phyloP scores from a whole-genome alignment of 2,329 filamentous ascomycete genomes.

The Mycosphaerella sp. region DNA sequence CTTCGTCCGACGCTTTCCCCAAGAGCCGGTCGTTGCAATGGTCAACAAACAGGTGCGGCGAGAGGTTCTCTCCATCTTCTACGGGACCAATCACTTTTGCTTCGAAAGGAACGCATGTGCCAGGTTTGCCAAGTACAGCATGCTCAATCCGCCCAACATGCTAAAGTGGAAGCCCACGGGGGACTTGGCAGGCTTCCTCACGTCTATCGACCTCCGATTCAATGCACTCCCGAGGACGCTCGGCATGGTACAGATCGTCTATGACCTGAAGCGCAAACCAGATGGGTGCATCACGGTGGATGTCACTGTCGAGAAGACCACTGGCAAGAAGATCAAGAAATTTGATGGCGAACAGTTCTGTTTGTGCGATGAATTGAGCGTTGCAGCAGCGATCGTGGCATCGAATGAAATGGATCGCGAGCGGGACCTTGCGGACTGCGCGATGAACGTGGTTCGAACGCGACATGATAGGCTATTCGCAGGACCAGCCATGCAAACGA shows the following conservation, averaged over 20 bases:
- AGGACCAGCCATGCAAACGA: slow-evolving; percentile 4
- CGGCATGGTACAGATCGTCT: slow-evolving; percentile 9
- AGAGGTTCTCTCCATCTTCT: slow-evolving; percentile 21
- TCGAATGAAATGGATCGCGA: background rate
- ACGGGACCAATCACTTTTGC: slow-evolving; percentile 17
- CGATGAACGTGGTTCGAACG: slow-evolving; percentile 10
- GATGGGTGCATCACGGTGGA: slow-evolving; percentile 8
- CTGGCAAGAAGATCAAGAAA: slow-evolving; percentile 7
- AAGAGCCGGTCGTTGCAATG: slow-evolving; percentile 12
- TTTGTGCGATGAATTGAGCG: slow-evolving; percentile 12
- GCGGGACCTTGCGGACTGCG: slow-evolving; percentile 11
- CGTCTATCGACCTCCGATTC: slow-evolving; percentile 12
- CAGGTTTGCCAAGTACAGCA: slow-evolving; percentile 11
- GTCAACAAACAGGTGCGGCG: slow-evolving; percentile 19
- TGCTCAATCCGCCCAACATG: slow-evolving; percentile 14
- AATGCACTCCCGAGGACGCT: slow-evolving; percentile 2
- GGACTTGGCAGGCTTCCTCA: slow-evolving; percentile 13
- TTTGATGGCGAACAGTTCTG: slow-evolving; percentile 6
- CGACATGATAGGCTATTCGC: slow-evolving; percentile 12
- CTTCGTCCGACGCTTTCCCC: slow-evolving; percentile 18
- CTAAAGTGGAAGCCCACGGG: slow-evolving; percentile 14
- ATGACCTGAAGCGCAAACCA: slow-evolving; percentile 6
- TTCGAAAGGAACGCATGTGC: slow-evolving; percentile 17
- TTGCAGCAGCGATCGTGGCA: slow-evolving; percentile 4
- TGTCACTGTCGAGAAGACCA: slow-evolving; percentile 7